phyloP scores from a whole-genome alignment of 805 yeast genomes.

The Myxozyma melibiosi region DNA sequence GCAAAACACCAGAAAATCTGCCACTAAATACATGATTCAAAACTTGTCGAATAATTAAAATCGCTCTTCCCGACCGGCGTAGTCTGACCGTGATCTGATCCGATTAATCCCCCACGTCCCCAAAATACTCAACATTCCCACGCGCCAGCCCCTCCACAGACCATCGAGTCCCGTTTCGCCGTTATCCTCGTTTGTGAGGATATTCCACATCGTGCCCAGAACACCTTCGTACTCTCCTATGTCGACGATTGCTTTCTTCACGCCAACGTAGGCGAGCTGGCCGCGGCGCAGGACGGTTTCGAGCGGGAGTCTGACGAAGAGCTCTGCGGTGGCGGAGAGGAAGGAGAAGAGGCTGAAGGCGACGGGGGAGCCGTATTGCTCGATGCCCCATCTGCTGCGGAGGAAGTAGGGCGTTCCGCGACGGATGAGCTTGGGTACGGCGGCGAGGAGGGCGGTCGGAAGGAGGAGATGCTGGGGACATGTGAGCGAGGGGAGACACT shows the following conservation, averaged over 20 bases:
- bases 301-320: constrained; percentile 78
- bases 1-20: background rate
- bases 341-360: constrained; percentile 62
- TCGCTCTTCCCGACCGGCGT: constrained; percentile 26
- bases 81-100: constrained; percentile 44
- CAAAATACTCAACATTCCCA: constrained; percentile 73
- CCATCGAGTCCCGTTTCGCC: constrained; percentile 52
- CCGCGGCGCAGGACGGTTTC: constrained; percentile 85
- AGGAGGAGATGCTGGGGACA: constrained; percentile 63
- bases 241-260: constrained; percentile 53
- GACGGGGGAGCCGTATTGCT: constrained; percentile 63
- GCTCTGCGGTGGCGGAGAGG: constrained; percentile 62
- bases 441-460: constrained; percentile 70
- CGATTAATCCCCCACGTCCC: constrained; percentile 82
- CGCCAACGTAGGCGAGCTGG: constrained; percentile 67
- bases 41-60: constrained; percentile 12
- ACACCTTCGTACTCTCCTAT: constrained; percentile 60
- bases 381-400: constrained; percentile 63
- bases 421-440: constrained; percentile 61
- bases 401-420: constrained; percentile 67
- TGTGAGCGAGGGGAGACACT: constrained; percentile 51
- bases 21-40: no score
- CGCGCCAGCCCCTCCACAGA: constrained; percentile 88
- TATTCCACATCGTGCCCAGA: constrained; percentile 55
- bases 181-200: constrained; percentile 49